Base-by-base conservation (phyloP, 2,329 filamentous ascomycete genomes). In the Dactylellina haptotyla region DNA sequence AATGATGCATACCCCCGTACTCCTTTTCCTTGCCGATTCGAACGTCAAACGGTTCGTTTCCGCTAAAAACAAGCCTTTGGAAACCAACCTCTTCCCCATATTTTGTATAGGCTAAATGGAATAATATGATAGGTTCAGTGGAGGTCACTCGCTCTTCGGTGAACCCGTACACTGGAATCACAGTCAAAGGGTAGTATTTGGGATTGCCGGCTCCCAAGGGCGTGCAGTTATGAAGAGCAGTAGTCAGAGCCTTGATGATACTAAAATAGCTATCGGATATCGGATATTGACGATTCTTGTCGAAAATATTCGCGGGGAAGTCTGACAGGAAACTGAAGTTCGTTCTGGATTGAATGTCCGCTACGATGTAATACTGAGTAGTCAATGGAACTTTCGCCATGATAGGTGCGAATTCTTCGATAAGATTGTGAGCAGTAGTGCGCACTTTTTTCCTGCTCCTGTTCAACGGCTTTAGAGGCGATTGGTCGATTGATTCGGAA, bases 311-410 rank as follows among this genome's bases (percentile, higher is more conserved):
- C 18, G 3, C 9, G 41, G 20, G 9, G 18, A 23, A n/a, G 6
- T 46, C 18, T 28, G 45, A 14, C n/a, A 50, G 20, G 45, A 50
- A 9, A 3, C 4, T 4, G 10, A 50, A 28, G 25, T 50, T 50
- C 5, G 45, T 50, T 4, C 23, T 8, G 20, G n/a, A 9, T 23
- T 50, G 8, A 12, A 50, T 50, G 16, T 28, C 16, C 18, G 45
- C 45, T 9, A 4, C 26, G n/a, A 3, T 28, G 10, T 10, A n/a
- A 4, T 9, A 2, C 5, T 23, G 45, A 10, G 59, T 54, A 4
- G 48, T 46, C 6, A 64, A 54, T 4, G 59, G 59, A 4, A 64
- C 48, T 28, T 28, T 53, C 23, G 32, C 28, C 59, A 64, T 64
- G 1, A 51, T 26, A 9, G 26, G 18, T 16, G 30, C 25, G 37